Evolutionary conservation across 2,329 filamentous ascomycete species (phyloP), one percentile per base, ranked within the genome.

Genomic region (Penicillium paneum): DNA sequence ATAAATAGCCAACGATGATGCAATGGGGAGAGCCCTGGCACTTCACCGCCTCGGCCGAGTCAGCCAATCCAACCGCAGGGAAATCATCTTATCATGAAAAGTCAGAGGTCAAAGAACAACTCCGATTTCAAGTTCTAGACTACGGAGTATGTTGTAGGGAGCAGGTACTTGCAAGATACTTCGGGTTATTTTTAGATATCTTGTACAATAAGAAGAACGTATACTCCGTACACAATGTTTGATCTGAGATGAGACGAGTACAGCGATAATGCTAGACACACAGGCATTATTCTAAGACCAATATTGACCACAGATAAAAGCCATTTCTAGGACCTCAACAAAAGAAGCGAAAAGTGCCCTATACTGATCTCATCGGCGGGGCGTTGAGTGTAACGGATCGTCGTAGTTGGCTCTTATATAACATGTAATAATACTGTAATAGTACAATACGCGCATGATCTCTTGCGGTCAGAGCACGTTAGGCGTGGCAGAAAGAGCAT

Each of bases 401-500:
- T 29, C 5, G 46, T 52, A 35, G 51, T 44, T 51, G 49, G 49
- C 34, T 36, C 12, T n/a, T n/a, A 24, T 31, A 35, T 31, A 28
- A 21, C 45, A 15, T 44, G 61, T 66, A 60, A 67, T 61, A 29
- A 56, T 62, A 68, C 64, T 3, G 66, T 67, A 60, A 57, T 46
- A 49, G 28, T 35, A 43, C 29, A 41, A 38, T 56, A 41, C 47
- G 39, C 38, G 26, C 24, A 54, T 54, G 51, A 36, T 53, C 39
- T 38, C 40, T 65, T 66, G 62, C 58, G 61, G 66, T 68, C 65
- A 66, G 60, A 68, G 63, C 54, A 64, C 67, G 70, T 72, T 69
- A 72, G 67, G 64, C 61, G 56, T 67, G 69, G 67, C 64, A 71
- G 64, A 63, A 70, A 63, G 59, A 60, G 63, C 67, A 68, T 71